Evolutionary conservation across 2,329 filamentous ascomycete species (phyloP).

Genomic region (Dactylonectria macrodidyma): DNA sequence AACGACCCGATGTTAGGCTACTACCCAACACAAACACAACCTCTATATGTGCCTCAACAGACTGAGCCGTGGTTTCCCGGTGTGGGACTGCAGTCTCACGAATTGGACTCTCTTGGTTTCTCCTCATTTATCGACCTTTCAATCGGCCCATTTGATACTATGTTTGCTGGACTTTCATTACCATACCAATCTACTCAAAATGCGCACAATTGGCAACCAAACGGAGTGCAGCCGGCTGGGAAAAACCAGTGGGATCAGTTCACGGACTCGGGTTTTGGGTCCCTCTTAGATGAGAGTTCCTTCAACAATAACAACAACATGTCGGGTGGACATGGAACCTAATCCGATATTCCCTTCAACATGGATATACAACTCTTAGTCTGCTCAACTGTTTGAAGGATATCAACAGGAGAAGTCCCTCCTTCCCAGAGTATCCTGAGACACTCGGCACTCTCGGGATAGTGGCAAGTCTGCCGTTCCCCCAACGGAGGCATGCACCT

Average conservation of each 20-base stretch:
- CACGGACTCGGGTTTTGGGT: conserved; percentile 3
- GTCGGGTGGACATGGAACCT: not conserved
- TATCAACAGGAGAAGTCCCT: not conserved
- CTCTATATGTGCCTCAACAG: too few species aligned
- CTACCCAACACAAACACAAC: too few species aligned
- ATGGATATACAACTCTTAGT: too few species aligned
- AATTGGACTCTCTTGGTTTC: too few species aligned
- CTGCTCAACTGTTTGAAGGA: not conserved
- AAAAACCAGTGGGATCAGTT: not conserved
- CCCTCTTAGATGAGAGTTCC: not conserved
- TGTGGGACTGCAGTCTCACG: too few species aligned
- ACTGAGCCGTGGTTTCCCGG: too few species aligned
- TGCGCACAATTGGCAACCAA: too few species aligned
- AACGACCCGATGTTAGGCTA: too few species aligned
- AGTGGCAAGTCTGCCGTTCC: not conserved
- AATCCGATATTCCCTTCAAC: not conserved
- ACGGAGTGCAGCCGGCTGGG: not conserved
- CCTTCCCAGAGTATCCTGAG: not conserved
- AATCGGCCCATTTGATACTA: not conserved
- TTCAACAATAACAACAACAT: not conserved
- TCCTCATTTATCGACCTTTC: not conserved
- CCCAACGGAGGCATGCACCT: not conserved
- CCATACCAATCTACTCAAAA: not conserved
- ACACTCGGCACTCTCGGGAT: not conserved
- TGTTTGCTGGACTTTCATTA: not conserved